phyloP scores from a whole-genome alignment of 2,329 filamentous ascomycete genomes.

The Ophiostoma perfectum region DNA sequence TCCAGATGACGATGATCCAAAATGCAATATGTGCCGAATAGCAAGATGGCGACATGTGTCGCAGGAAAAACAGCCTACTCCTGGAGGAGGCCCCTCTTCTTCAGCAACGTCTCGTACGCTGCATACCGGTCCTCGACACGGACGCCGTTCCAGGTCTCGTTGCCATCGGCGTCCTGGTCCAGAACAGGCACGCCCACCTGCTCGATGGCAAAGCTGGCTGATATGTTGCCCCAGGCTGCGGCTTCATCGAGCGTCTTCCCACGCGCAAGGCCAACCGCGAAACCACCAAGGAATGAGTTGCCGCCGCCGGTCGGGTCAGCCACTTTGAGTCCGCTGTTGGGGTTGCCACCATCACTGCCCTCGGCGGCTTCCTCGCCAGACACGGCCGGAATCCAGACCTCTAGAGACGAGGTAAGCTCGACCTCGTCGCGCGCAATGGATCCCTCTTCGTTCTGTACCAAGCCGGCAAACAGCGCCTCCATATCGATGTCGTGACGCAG shows the following conservation, averaged over 20 bases:
- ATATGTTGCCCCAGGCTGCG: constrained; percentile 70
- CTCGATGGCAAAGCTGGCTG: constrained; percentile 90
- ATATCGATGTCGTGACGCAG: constrained; percentile 58
- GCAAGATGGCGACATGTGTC: background rate
- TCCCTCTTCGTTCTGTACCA: constrained; percentile 51
- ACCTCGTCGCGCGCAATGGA: constrained; percentile 53
- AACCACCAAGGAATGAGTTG: constrained; percentile 74
- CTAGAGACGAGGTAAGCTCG: constrained; percentile 58
- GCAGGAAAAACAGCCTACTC: background rate
- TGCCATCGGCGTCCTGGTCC: constrained; percentile 40
- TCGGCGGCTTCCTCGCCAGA: constrained; percentile 38
- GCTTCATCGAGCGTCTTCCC: constrained; percentile 62
- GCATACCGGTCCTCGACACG: constrained; percentile 48
- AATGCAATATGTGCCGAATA: background rate
- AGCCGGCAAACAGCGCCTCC: constrained; percentile 55
- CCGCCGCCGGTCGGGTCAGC: constrained; percentile 93
- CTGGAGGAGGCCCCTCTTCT: constrained; percentile 5
- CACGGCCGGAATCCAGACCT: constrained; percentile 74
- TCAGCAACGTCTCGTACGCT: constrained; percentile 40
- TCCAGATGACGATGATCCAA: background rate
- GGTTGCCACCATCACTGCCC: constrained; percentile 21
- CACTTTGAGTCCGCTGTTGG: constrained; percentile 45
- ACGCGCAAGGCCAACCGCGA: constrained; percentile 54
- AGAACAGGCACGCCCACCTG: constrained; percentile 77
- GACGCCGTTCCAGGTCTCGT: constrained; percentile 59